These are phyloP conservation scores for Blastomyces silverae DNA, from an alignment of 2,329 filamentous ascomycete genomes.

Conservation along the genomic window DNA sequence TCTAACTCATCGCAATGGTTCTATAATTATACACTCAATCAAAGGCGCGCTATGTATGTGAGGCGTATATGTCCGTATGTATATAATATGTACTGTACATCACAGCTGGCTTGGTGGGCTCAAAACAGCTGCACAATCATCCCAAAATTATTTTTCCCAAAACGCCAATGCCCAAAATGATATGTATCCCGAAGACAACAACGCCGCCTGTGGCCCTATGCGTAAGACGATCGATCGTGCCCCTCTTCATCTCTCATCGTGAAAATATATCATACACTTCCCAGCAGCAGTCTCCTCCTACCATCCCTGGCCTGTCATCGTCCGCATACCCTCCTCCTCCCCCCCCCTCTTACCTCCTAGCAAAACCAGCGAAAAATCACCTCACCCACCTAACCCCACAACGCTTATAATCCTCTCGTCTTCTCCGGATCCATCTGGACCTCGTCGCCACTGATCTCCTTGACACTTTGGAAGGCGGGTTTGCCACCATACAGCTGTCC, in stretches of 20 bases:
- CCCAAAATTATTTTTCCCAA: neutral
- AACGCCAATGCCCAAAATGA: conserved; percentile 8
- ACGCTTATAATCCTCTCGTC: conserved; percentile 39
- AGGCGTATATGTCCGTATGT: neutral
- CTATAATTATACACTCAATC: neutral
- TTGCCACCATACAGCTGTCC: conserved; percentile 75
- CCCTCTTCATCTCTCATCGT: neutral
- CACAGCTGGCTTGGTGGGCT: neutral
- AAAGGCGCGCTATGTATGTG: neutral
- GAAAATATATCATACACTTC: neutral
- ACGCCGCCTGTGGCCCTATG: neutral
- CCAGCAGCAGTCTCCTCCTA: neutral
- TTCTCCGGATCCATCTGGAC: conserved; percentile 44
- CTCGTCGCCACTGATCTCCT: conserved; percentile 62
- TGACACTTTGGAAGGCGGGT: conserved; percentile 61
- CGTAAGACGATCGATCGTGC: neutral
- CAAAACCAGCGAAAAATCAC: neutral
- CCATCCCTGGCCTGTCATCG: neutral
- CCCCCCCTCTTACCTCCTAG: neutral
- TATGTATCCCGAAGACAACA: conserved; percentile 2
- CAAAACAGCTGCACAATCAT: neutral
- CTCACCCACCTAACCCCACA: neutral
- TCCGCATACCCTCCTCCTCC: neutral
- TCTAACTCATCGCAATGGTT: neutral
- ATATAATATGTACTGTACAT: conserved; percentile 11